Conservation (phyloP, 352 stramenopile genomes). For the Phytophthora tentaculata region DNA sequence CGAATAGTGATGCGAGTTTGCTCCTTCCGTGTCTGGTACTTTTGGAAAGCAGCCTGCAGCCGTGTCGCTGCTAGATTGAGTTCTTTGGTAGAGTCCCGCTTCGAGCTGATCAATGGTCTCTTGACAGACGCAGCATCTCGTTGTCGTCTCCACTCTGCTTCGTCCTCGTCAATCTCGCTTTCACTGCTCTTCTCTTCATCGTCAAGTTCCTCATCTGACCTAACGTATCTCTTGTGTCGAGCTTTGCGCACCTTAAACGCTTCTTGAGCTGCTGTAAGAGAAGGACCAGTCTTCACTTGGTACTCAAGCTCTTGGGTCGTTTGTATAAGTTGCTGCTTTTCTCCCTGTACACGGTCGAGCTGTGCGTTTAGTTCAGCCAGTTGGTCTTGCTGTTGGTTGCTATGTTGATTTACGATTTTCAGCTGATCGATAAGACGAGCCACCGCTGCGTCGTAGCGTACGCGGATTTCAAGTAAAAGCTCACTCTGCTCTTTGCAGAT, state of each 20-base stretch:
- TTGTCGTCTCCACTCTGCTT: slow-evolving; percentile 45
- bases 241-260: slow-evolving; percentile 10
- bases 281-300: slow-evolving; percentile 16
- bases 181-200: slow-evolving; percentile 12
- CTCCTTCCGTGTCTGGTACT: slow-evolving; percentile 64
- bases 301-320: slow-evolving; percentile 25
- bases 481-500: slow-evolving; percentile 84
- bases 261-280: slow-evolving; percentile 18
- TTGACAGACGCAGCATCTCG: slow-evolving; percentile 27
- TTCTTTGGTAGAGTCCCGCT: slow-evolving; percentile 48
- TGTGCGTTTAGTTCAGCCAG: slow-evolving; percentile 21
- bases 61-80: slow-evolving; percentile 56
- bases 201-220: too few species aligned
- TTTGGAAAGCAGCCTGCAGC: slow-evolving; percentile 64
- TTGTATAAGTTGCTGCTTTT: slow-evolving; percentile 34
- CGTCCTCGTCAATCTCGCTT: slow-evolving; percentile 42
- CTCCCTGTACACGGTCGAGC: slow-evolving; percentile 15
- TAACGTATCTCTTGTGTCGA: too few species aligned
- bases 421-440: slow-evolving; percentile 33
- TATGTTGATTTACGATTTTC: slow-evolving; percentile 19
- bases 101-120: slow-evolving; percentile 18
- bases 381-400: slow-evolving; percentile 38
- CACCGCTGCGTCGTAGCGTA: slow-evolving; percentile 54
- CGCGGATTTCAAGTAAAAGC: slow-evolving; percentile 62
- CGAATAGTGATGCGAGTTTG: slow-evolving; percentile 48